These are phyloP conservation scores for Phytophthora multivora DNA, from an alignment of 352 stramenopile genomes.

Conservation along the genomic window DNA sequence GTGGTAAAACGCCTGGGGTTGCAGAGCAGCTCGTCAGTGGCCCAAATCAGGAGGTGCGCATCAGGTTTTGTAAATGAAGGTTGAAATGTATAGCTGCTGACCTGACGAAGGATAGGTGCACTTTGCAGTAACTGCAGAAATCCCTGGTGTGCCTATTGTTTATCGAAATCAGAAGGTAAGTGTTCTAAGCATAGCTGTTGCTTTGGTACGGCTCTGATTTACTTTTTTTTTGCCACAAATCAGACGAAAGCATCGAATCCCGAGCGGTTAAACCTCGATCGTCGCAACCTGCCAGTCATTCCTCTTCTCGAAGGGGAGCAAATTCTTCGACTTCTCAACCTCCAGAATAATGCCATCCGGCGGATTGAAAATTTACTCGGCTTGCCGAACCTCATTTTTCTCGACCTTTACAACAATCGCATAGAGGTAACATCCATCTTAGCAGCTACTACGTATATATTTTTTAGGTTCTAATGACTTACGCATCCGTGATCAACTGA, in stretches of 20 bases:
- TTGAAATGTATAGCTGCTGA: constrained; percentile 8
- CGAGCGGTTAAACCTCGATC: constrained; percentile 91
- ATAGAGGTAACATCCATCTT: constrained; percentile 87
- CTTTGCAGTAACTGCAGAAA: constrained; percentile 73
- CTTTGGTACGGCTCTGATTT: not conserved
- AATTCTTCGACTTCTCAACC: constrained; percentile 88
- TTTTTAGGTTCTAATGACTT: no score
- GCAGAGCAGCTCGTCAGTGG: constrained; percentile 20
- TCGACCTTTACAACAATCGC: constrained; percentile 94
- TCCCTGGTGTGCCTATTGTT: constrained; percentile 71
- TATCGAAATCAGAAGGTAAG: constrained; percentile 73
- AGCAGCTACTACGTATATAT: no score
- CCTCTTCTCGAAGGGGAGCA: constrained; percentile 90
- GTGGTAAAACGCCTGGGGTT: not conserved
- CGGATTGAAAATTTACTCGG: constrained; percentile 85
- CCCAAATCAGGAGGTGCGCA: constrained; percentile 50
- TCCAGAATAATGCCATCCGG: constrained; percentile 92
- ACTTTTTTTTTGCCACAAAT: not conserved
- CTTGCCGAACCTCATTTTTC: constrained; percentile 91
- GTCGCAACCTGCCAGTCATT: constrained; percentile 77
- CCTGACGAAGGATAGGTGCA: constrained; percentile 64
- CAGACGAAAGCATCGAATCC: constrained; percentile 72
- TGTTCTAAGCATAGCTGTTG: not conserved
- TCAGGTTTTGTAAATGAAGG: no score
- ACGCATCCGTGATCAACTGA: not conserved